Evolutionary conservation across 192 early-diverging fungal genomes (phyloP), one percentile per base, ranked within the genome.

Genomic region (Rhizophagus prolifer): DNA sequence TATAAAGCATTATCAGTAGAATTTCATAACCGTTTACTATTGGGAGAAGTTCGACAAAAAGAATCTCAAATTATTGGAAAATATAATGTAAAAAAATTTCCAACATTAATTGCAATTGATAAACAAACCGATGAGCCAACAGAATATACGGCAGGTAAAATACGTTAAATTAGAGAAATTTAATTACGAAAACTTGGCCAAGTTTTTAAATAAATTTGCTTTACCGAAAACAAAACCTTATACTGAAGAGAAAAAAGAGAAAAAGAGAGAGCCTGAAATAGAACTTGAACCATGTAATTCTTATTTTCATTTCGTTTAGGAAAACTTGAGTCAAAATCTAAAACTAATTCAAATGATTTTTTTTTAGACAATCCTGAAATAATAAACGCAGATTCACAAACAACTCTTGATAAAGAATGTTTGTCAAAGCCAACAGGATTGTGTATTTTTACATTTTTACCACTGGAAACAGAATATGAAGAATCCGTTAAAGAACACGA

Each of bases 1-100:
- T 94, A 94, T 85, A 96, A 95, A 80, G 94, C 94, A 26, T 75
- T 98, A 16, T 93, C 93, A 10, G 87, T 91, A 31, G 91, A 93
- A 70, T 92, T 92, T 80, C 82, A 87, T 72, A 81, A 88, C 74
- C 85, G 86, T 26, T 82, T 97, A 76, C 58, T 84, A 28, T 88
- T 97, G 70, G 95, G 91, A 1, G 92, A 95, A 63, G 89, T 94
- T 19, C 82, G 86, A 38, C 79, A 85, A 10, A 82, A 90, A 1
- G 88, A 85, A 23, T 76, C 79, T 50, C 82, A 82, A 3, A 75
- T 88, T 26, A 26, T 91, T 36, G 84, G 85, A 9, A 86, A 84
- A 47, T 86, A 92, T 61, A 85, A 89, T 34, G 78, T 96, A 8
- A 77, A 85, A 1, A 79, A 67, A 8, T 87, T 92, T 38, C 96